Evolutionary conservation across 148 eudicot genomes (phyloP), one percentile per base, ranked within the genome.

Genomic region (Polygonum maritimum): DNA sequence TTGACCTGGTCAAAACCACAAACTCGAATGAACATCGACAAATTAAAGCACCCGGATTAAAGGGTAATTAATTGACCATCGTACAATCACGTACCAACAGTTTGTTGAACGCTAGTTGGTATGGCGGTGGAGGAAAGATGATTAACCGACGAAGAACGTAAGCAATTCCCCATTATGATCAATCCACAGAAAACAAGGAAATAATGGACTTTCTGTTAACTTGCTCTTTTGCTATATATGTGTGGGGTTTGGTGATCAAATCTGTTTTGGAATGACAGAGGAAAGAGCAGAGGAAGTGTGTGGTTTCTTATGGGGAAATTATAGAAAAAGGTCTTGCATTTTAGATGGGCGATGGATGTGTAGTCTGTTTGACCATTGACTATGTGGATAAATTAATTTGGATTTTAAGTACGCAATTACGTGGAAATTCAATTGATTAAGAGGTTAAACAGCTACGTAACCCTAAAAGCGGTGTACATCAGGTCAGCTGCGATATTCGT

Each of bases 101-200:
- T 12, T 26, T 0, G 69, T 26, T 26, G 31, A 33, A 5, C 8
- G 5, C 38, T 18, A 14, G 71, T 39, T 79, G 86, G 48, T 70
- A 74, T 58, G 52, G 76, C 21, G 82, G 31, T 58, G 13, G 77
- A 48, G 63, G 48, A 74, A 40, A 76, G 67, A 45, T 72, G 78
- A 52, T 80, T 81, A 35, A 81, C 79, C 11, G 85, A 80, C 21
- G 76, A 75, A 74, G 89, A 81, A 35, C 81, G 81, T 75, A 83
- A 86, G 69, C 90, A 89, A 45, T 86, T 87, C 5, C 93, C 93
- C 93, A 89, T 89, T 15, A 75, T 74, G 73, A 16, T 71, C 62
- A 26, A 18, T 54, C 75, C 57, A 70, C 60, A 40, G 39, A 55
- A 15, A 16, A 51, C 2, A 52, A 54, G 1, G 12, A 22, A 58